Evolutionary conservation across 495 filamentous ascomycete genomes (phyloP).

Genomic region (Penicillium chermesinum): DNA sequence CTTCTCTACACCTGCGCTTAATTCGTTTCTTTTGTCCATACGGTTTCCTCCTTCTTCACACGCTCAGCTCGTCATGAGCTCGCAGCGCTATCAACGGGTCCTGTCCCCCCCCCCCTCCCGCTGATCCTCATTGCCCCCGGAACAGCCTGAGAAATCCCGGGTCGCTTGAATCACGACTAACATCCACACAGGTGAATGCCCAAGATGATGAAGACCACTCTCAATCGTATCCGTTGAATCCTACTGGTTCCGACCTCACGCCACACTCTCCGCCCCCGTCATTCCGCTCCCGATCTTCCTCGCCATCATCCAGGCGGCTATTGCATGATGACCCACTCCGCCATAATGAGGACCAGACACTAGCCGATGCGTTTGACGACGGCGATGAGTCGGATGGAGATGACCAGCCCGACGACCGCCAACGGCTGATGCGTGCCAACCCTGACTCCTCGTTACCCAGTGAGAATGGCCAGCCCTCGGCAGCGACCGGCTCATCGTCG

Average conservation of each 20-base stretch:
- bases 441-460: slow-evolving; percentile 36
- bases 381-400: slow-evolving; percentile 68
- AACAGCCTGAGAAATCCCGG: slow-evolving; percentile 8
- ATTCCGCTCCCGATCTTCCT: slow-evolving; percentile 78
- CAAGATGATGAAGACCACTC: slow-evolving; percentile 47
- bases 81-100: slow-evolving; percentile 85
- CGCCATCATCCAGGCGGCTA: slow-evolving; percentile 55
- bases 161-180: slow-evolving; percentile 14
- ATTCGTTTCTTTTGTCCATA: slow-evolving; percentile 12
- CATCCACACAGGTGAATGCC: slow-evolving; percentile 44
- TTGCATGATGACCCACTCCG: slow-evolving; percentile 49
- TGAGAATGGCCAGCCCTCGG: slow-evolving; percentile 21
- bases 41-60: slow-evolving; percentile 16
- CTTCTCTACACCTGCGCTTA: slow-evolving; percentile 9
- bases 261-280: slow-evolving; percentile 90
- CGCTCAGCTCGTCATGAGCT: slow-evolving; percentile 60
- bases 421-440: slow-evolving; percentile 74
- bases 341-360: slow-evolving; percentile 62
- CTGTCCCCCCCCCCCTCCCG: slow-evolving; percentile 31
- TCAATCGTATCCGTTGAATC: slow-evolving; percentile 37
- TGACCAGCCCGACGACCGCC: slow-evolving; percentile 71
- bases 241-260: slow-evolving; percentile 42
- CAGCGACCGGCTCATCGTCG: slow-evolving; percentile 34
- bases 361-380: slow-evolving; percentile 85
- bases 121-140: slow-evolving; percentile 19